Evolutionary conservation across 768 basidiomycete genomes (phyloP), one percentile per base, ranked within the genome.

Genomic region (Leccinum subtestaceum): DNA sequence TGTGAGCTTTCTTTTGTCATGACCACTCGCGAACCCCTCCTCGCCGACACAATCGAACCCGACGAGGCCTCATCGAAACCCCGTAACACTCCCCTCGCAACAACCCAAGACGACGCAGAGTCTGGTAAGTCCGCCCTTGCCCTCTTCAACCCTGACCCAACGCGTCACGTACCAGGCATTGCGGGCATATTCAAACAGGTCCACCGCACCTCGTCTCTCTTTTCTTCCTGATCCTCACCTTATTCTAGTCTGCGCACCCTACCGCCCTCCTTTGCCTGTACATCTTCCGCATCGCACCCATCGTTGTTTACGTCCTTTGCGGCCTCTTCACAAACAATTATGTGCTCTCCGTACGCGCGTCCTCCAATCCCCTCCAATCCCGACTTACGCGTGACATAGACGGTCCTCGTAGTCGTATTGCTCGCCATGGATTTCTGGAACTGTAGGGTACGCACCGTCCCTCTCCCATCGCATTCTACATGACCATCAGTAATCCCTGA

Each of bases 381-480:
- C 55, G 21, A 53, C 57, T 56, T 46, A 55, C 45, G 17, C 50
- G 46, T 53, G 63, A 29, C 57, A 23, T 67, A 88, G 86, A 96
- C 95, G 25, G 95, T 99, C 4, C 74, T 84, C 9, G 96, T 98
- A 0, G 97, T 98, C 21, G 87, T 98, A 2, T 79, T 99, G 15
- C 84, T 99, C 25, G 91, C 95, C 0, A 89, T 96, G 84, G 97
- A 99, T 76, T 99, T 99, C 73, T 99, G 96, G 97, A 98, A 96
- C 67, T 94, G 93, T 64, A 80, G 95, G 71, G 93, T 94, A 68
- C 60, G 84, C 60, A 29, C 50, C 38, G 9, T 56, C 21, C 51
- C 51, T 12, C 10, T 13, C 52, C 7, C 5, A 2, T 25, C 36
- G n/a, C n/a, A 27, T 11, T 38, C 55, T 52, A n/a, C 56, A 21